A percentile compares a stretch with the other conserved stretches of the same genome.
phyloP scores from a whole-genome alignment of 208 protist genomes.

The Leishmania lainsoni region DNA sequence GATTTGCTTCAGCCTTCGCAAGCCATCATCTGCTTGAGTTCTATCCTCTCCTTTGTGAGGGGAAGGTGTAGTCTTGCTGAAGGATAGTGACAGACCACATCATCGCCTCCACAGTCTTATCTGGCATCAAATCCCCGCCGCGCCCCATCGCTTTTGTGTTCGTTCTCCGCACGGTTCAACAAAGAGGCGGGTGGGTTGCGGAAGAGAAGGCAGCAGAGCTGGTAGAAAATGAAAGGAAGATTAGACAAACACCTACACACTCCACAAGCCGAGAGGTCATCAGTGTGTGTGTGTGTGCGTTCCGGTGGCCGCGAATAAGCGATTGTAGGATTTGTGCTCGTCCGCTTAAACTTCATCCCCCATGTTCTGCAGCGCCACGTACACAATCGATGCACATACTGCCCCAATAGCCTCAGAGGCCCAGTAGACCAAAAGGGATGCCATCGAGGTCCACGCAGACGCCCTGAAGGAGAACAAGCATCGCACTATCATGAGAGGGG shows the following conservation, averaged over 20 bases:
- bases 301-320: background rate
- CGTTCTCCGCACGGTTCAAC: background rate
- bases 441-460: slow-evolving; percentile 53
- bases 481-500: slow-evolving; percentile 66
- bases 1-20: too few relatives aligned
- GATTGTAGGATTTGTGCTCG: background rate
- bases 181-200: background rate
- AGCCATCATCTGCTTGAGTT: background rate
- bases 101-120: background rate
- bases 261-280: background rate
- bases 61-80: background rate
- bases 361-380: slow-evolving; percentile 64
- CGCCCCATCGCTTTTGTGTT: background rate
- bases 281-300: background rate
- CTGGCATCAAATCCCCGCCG: background rate
- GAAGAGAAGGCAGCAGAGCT: background rate
- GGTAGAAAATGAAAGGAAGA: background rate
- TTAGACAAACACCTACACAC: background rate
- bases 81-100: background rate
- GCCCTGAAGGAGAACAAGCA: slow-evolving; percentile 61
- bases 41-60: background rate
- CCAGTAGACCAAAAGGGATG: slow-evolving; percentile 73
- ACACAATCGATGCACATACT: slow-evolving; percentile 70
- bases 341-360: slow-evolving; percentile 29
- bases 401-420: slow-evolving; percentile 70